A percentile compares a stretch with the other conserved stretches of the same genome.
Evolutionary conservation across 768 basidiomycete species (phyloP).

Genomic region (Lactifluus piperatus): DNA sequence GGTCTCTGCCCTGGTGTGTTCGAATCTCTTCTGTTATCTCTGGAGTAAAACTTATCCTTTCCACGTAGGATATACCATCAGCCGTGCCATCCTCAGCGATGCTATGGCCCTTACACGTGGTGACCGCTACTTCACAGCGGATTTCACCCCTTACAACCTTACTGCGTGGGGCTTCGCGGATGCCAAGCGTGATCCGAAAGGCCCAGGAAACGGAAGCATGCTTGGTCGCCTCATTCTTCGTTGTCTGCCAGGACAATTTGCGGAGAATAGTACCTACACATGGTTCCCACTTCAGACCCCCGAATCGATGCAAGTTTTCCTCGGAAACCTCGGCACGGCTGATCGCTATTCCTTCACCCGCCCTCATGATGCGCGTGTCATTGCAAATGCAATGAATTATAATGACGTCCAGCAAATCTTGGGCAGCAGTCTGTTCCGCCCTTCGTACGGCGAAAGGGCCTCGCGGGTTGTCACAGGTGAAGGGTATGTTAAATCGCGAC

Average conservation of each 20-base stretch:
- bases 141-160: slow-evolving; percentile 72
- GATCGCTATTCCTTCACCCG: slow-evolving; percentile 48
- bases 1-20: slow-evolving; percentile 71
- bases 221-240: slow-evolving; percentile 69
- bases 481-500: slow-evolving; percentile 38
- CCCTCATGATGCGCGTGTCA: slow-evolving; percentile 30
- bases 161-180: slow-evolving; percentile 83
- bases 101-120: slow-evolving; percentile 83
- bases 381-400: slow-evolving; percentile 37
- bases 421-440: slow-evolving; percentile 37
- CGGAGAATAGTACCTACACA: slow-evolving; percentile 62
- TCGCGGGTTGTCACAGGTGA: slow-evolving; percentile 45
- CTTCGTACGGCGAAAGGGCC: slow-evolving; percentile 43
- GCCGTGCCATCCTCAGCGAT: slow-evolving; percentile 78
- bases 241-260: slow-evolving; percentile 60
- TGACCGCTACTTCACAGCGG: slow-evolving; percentile 74
- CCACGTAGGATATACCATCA: slow-evolving; percentile 61
- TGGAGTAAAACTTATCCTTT: background rate
- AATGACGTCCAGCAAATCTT: slow-evolving; percentile 46
- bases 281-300: slow-evolving; percentile 90
- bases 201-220: slow-evolving; percentile 68
- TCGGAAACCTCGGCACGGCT: slow-evolving; percentile 45
- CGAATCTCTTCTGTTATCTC: background rate
- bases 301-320: slow-evolving; percentile 48
- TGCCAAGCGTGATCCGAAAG: slow-evolving; percentile 64